phyloP scores from a whole-genome alignment of 495 filamentous ascomycete species.

The Xylaria flabelliformis region DNA sequence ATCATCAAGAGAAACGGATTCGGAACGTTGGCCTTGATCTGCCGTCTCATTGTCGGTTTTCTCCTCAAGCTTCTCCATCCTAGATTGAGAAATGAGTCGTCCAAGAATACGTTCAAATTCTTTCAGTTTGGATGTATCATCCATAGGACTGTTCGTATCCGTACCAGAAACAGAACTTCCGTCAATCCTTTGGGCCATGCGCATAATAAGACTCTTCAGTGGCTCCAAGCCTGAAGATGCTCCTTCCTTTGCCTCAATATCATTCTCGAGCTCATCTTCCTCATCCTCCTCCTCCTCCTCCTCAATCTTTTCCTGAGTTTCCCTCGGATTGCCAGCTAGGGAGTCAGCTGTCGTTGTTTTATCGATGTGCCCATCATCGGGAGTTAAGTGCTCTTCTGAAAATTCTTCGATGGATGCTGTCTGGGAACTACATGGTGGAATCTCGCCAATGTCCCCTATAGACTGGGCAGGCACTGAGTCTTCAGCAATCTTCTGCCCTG shows the following conservation, averaged over 20 bases:
- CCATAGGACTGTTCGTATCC: slow-evolving; percentile 26
- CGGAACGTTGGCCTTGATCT: slow-evolving; percentile 4
- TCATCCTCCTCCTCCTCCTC: slow-evolving; percentile 35
- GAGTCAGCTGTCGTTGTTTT: neutral
- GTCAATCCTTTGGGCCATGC: slow-evolving; percentile 34
- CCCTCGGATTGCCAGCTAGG: neutral
- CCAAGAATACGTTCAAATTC: slow-evolving; percentile 50
- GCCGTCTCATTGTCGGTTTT: slow-evolving; percentile 28
- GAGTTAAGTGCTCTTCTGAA: neutral
- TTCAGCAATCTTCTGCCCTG: neutral
- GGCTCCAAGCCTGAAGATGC: slow-evolving; percentile 31
- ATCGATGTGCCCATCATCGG: neutral
- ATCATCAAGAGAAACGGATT: slow-evolving; percentile 17
- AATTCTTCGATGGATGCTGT: neutral
- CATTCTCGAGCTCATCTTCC: slow-evolving; percentile 27
- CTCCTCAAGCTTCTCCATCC: slow-evolving; percentile 36
- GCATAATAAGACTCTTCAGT: slow-evolving; percentile 38
- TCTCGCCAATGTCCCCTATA: neutral
- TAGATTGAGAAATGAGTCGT: slow-evolving; percentile 42
- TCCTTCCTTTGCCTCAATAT: slow-evolving; percentile 32
- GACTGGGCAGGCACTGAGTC: neutral
- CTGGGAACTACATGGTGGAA: neutral
- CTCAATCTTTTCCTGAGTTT: slow-evolving; percentile 23
- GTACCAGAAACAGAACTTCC: slow-evolving; percentile 30
- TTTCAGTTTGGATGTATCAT: slow-evolving; percentile 43